Conservation (phyloP, 1,284 basidiomycete genomes). For the Apiotrichum akiyoshidainum region DNA sequence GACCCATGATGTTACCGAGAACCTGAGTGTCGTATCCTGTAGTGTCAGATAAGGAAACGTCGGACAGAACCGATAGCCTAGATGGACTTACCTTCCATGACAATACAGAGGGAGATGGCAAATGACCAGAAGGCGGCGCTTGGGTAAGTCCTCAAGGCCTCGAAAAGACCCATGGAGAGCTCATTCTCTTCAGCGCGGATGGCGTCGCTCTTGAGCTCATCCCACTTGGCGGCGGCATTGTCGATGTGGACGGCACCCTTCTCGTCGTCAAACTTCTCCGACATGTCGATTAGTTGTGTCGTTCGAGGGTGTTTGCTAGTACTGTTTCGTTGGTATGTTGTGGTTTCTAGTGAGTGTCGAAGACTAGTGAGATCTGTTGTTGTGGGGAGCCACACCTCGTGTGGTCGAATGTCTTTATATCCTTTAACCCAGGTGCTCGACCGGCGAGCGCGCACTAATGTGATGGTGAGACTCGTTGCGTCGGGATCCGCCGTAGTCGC, state of each 20-base stretch:
- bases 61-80: not conserved
- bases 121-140: conserved; percentile 22
- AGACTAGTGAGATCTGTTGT: too few relatives aligned
- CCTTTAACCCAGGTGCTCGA: too few relatives aligned
- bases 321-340: too few relatives aligned
- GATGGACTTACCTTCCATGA: conserved; percentile 12
- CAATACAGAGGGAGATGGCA: conserved; percentile 17
- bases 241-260: not conserved
- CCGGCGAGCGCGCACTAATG: too few relatives aligned
- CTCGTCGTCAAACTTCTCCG: conserved; percentile 2
- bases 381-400: too few relatives aligned
- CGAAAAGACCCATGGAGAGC: conserved; percentile 10
- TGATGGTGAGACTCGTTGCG: too few relatives aligned
- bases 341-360: too few relatives aligned
- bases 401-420: too few relatives aligned
- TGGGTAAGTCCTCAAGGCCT: conserved; percentile 18
- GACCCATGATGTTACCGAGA: conserved; percentile 14
- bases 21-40: conserved; percentile 17
- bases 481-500: too few relatives aligned
- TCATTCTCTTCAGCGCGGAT: conserved; percentile 19
- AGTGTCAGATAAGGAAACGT: not conserved
- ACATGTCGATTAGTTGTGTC: too few relatives aligned
- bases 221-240: not conserved
- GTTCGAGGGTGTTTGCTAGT: too few relatives aligned
- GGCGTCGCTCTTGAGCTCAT: conserved; percentile 15